A percentile compares a stretch with the other conserved stretches of the same genome.
Conservation (phyloP, 352 stramenopile species). For the Pythium pyrilobum region DNA sequence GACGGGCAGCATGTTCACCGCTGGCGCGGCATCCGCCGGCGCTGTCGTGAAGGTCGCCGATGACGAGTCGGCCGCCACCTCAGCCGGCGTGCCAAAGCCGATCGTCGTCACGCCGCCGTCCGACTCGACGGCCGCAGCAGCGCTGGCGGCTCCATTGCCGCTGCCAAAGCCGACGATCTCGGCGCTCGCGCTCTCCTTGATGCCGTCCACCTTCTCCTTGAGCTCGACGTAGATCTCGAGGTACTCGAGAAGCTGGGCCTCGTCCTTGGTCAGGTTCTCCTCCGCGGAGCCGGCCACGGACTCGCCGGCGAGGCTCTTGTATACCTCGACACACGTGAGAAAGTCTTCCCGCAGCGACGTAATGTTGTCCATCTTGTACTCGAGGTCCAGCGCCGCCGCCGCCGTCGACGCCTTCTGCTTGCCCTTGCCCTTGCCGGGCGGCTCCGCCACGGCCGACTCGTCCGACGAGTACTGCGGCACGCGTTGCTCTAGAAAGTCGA, state of each 20-base stretch:
- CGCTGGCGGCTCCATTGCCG: neutral
- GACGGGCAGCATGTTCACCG: constrained; percentile 62
- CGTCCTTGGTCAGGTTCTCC: constrained; percentile 25
- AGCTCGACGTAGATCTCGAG: constrained; percentile 83
- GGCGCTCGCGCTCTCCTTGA: constrained; percentile 43
- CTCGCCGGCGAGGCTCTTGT: constrained; percentile 23
- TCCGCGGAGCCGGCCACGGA: constrained; percentile 1
- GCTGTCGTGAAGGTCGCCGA: no score
- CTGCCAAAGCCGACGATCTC: constrained; percentile 12
- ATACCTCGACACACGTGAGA: constrained; percentile 35
- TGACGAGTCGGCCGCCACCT: constrained; percentile 10
- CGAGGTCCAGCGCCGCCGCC: constrained; percentile 25
- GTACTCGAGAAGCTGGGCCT: constrained; percentile 66
- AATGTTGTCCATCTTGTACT: constrained; percentile 44
- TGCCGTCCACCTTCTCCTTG: constrained; percentile 81
- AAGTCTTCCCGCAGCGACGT: constrained; percentile 57
- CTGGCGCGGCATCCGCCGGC: neutral
- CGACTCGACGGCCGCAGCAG: constrained; percentile 5
- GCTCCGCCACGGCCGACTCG: neutral
- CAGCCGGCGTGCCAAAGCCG: constrained; percentile 42
- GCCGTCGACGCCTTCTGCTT: constrained; percentile 50
- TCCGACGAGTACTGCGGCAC: constrained; percentile 48
- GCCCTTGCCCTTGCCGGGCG: constrained; percentile 46
- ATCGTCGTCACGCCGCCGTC: constrained; percentile 53
- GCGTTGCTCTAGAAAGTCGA: constrained; percentile 42